Evolutionary conservation across 441 rosid species (phyloP), one percentile per base, ranked within the genome.

Genomic region (Capsella rubella): DNA sequence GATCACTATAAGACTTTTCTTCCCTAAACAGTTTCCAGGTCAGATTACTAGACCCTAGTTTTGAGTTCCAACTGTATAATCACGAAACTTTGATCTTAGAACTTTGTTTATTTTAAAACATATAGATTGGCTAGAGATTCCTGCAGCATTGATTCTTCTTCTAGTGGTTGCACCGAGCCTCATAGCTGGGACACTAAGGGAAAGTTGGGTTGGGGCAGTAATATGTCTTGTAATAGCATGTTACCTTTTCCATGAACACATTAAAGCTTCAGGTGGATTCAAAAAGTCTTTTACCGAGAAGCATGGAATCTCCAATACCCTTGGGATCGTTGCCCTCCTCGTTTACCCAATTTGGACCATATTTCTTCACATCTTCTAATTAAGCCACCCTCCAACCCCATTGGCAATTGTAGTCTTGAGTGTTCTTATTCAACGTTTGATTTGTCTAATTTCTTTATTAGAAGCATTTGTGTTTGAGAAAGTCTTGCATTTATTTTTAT

Each of bases 41-140:
- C 13, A 39, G 13, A 55, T 40, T 6, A 29, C 21, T 39, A 31
- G 2, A 27, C 6, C 15, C 21, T 54, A 34, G 25, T 37, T 37
- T 55, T 54, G 18, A 47, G 0, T 12, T 16, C 12, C 11, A 37
- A 3, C 11, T 32, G 6, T 32, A 35, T 47, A 15, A 15, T 47
- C 11, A 50, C 14, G 3, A 51, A 21, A 51, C n/a, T 11, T 25
- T 25, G 3, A 29, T 68, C 27, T 69, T 31, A 29, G 11, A 25
- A 11, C 15, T 5, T 4, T 43, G 13, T 8, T 40, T 12, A 0
- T 21, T n/a, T 40, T 39, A 1, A 1, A 29, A 37, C 18, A 8
- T 52, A 62, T 82, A 89, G 94, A 83, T n/a, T 88, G 90, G 87
- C 74, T 88, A 77, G 95, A 90, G 82, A 88, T 91, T 82, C 97